Conservation (phyloP, 23 red algal species). For the Pyropia haitanensis region DNA sequence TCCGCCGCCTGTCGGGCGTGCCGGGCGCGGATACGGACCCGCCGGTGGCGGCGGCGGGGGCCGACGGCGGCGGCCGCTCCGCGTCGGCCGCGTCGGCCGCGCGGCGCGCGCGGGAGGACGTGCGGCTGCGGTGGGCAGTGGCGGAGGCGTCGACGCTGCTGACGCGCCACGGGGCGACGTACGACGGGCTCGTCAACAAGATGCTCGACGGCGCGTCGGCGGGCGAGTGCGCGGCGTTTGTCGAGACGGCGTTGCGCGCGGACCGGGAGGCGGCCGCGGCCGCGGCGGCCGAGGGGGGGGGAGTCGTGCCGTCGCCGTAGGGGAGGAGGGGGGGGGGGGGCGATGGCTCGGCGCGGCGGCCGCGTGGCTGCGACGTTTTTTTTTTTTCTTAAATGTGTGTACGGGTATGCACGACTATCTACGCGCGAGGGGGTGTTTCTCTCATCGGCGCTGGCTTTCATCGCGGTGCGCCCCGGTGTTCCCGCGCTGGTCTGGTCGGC, state of each 20-base stretch:
- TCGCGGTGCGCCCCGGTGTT: too few species aligned
- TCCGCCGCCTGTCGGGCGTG: not conserved
- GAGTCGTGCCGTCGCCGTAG: too few species aligned
- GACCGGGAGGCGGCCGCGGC: too few species aligned
- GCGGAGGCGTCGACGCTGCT: slow-evolving; percentile 26
- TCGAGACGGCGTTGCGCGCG: not conserved
- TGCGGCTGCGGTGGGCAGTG: slow-evolving; percentile 12
- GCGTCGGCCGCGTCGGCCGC: not conserved
- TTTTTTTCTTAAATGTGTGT: too few species aligned
- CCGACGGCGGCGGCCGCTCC: not conserved
- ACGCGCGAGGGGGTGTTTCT: too few species aligned
- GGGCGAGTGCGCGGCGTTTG: slow-evolving; percentile 48
- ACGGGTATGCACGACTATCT: too few species aligned
- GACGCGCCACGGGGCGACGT: slow-evolving; percentile 1
- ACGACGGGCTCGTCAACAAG: slow-evolving; percentile 32
- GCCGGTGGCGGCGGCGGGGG: not conserved
- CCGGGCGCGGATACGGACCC: not conserved
- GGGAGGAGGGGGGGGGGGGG: too few species aligned
- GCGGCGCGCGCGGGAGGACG: slow-evolving; percentile 5
- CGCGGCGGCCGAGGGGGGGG: too few species aligned
- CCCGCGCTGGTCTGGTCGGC: too few species aligned
- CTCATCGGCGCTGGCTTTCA: too few species aligned
- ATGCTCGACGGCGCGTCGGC: slow-evolving; percentile 48
- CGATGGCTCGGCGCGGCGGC: too few species aligned
- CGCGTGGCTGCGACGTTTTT: too few species aligned